These are phyloP conservation scores for Anisodus tanguticus DNA, from an alignment of 257 asterid genomes.

Conservation along the genomic window DNA sequence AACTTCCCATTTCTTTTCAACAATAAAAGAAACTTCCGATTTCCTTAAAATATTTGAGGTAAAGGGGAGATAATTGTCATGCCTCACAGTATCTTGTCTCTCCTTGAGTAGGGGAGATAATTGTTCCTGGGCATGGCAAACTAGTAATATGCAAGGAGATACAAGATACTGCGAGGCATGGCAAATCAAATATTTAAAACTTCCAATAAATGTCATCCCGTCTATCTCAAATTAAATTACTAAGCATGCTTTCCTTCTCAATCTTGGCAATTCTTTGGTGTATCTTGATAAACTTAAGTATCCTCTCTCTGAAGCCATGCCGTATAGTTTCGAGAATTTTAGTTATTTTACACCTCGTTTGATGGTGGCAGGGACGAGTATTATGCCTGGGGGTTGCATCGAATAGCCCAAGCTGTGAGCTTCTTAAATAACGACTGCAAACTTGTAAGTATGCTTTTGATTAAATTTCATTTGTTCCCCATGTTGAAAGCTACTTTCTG, in stretches of 20 bases:
- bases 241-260: background rate
- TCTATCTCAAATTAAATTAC: background rate
- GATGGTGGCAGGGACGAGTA: constrained; percentile 76
- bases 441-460: constrained; percentile 60
- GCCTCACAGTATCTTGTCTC: too few species aligned
- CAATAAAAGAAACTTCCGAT: too few species aligned
- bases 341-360: constrained; percentile 17
- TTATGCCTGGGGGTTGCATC: constrained; percentile 98
- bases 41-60: too few species aligned
- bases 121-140: background rate
- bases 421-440: constrained; percentile 97
- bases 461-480: constrained; percentile 2
- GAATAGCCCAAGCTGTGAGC: constrained; percentile 99
- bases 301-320: background rate
- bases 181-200: background rate
- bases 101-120: background rate
- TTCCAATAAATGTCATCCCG: background rate
- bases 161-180: background rate
- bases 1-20: too few species aligned
- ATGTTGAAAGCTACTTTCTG: background rate
- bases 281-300: background rate
- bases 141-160: background rate
- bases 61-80: too few species aligned
- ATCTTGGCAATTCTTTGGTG: constrained; percentile 16
- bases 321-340: background rate